phyloP scores from a whole-genome alignment of 768 basidiomycete genomes.

The Daedaleopsis sinensis region DNA sequence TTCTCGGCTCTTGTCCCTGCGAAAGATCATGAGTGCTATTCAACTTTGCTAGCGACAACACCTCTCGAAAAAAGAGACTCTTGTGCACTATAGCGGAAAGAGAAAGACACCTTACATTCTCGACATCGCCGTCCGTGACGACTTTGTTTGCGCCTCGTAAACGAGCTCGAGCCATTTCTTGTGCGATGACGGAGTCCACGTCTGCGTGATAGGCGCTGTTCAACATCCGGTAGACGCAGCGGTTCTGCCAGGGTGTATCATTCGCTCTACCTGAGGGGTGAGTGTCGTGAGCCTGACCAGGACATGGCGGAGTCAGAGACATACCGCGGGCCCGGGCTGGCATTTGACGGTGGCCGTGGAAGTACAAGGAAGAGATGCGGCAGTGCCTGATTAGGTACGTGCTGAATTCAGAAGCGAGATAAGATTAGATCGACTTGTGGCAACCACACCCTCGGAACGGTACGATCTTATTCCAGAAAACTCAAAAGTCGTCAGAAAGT shows the following conservation, averaged over 20 bases:
- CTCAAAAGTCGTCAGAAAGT: no score
- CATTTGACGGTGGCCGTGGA: neutral
- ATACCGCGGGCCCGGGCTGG: neutral
- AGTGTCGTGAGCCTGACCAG: neutral
- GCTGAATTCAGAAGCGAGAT: neutral
- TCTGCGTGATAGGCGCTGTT: neutral
- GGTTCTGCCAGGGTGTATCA: neutral
- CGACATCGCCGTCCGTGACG: neutral
- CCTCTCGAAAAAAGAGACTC: no score
- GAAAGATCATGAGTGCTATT: neutral
- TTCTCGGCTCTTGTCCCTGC: no score
- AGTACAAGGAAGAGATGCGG: neutral
- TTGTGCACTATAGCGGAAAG: no score
- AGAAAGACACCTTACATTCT: no score
- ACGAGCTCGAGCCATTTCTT: constrained; percentile 7
- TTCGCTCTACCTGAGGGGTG: no score
- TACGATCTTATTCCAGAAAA: no score
- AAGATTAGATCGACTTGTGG: neutral
- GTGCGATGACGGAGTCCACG: constrained; percentile 2
- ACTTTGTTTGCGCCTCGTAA: neutral
- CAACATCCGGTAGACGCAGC: neutral
- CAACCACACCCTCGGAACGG: no score
- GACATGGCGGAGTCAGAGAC: neutral
- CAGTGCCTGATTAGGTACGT: neutral
- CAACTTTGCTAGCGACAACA: no score